phyloP scores from a whole-genome alignment of 306 rosid species.

The Delonix regia region DNA sequence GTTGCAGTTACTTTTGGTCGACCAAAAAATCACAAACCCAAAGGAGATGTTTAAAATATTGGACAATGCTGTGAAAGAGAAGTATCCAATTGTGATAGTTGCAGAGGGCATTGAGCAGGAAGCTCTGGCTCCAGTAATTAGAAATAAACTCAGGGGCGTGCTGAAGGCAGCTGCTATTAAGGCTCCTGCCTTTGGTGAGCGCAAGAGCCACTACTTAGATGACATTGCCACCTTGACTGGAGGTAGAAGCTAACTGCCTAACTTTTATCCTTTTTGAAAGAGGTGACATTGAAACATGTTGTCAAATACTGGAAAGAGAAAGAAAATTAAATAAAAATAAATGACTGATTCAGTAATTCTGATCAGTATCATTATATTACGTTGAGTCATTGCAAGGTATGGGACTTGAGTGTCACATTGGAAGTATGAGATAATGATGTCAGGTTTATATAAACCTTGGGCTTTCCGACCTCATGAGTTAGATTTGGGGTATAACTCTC shows the following conservation, averaged over 20 bases:
- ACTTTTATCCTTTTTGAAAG: not conserved
- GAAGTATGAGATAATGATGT: not conserved
- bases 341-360: not conserved
- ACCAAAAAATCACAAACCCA: constrained; percentile 72
- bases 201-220: constrained; percentile 82
- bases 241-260: constrained; percentile 59
- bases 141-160: constrained; percentile 82
- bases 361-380: constrained; percentile 5
- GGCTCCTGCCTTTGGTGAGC: constrained; percentile 96
- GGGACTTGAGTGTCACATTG: not conserved
- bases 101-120: constrained; percentile 86
- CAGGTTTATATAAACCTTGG: not conserved
- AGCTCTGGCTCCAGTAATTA: constrained; percentile 88
- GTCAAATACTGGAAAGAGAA: not conserved
- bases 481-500: not conserved
- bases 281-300: not conserved
- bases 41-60: constrained; percentile 78
- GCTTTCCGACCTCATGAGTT: not conserved
- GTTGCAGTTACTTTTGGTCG: constrained; percentile 87
- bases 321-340: not conserved
- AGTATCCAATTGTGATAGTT: constrained; percentile 77
- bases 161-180: constrained; percentile 85
- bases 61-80: constrained; percentile 80
- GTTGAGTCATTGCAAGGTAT: not conserved
- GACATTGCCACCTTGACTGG: constrained; percentile 95